Base-by-base conservation (phyloP, 2,329 filamentous ascomycete genomes). In the Penicillium sp. region DNA sequence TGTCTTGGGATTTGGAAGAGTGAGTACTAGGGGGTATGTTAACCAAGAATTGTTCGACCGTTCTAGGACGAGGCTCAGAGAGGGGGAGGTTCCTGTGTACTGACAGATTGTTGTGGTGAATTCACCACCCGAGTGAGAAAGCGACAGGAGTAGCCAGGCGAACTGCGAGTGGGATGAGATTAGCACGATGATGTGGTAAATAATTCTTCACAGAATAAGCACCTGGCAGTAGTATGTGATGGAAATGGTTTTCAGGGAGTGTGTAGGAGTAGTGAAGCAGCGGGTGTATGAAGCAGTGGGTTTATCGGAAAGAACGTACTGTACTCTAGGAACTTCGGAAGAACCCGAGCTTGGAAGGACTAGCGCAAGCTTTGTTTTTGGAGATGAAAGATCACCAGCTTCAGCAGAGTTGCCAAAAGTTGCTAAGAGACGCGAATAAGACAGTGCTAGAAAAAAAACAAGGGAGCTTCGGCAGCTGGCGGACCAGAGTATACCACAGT, bases 401-500 rank as follows among this genome's bases (percentile, higher is more conserved):
- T 5, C 6, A 8, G 10, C 35, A 24, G 10, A 22, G 22, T 18
- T 9, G 4, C 29, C 14, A 16, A 4, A 4, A 34, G 14, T 18
- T 34, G 4, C 8, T 23, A 11, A 22, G n/a, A n/a, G 20, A 14
- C 1, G n/a, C 35, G 24, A 24, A n/a, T 13, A 22, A 22, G 4
- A 35, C 20, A 23, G 10, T 13, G 9, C 10, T 18, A 16, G 4
- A 34, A 16, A 18, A 18, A 18, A 18, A 8, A 34, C 31, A 34
- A 18, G 16, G 9, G 11, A 16, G 27, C 39, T 40, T 28, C 43
- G 47, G 44, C 39, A 46, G 16, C 22, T 8, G 22, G 28, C 35
- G 35, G 47, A 36, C 23, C 18, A 36, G 18, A n/a, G 38, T 13
- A 18, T 18, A 40, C 10, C 27, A 8, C 20, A 44, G 39, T 49